These are phyloP conservation scores for Eutrema salsugineum DNA, from an alignment of 441 rosid genomes.

Conservation along the genomic window DNA sequence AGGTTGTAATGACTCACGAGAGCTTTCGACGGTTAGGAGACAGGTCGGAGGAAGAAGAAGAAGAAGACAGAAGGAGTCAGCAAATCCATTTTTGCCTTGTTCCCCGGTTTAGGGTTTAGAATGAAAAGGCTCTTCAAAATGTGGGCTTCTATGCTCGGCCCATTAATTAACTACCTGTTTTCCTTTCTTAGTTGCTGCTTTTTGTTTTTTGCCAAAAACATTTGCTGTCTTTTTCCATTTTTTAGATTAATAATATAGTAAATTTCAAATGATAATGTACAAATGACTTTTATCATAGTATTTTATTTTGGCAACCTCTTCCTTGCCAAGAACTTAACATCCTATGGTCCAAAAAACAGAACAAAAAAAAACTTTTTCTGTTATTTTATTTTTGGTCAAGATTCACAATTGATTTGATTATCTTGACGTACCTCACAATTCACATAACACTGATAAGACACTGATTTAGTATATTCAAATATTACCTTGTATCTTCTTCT, in stretches of 20 bases:
- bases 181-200: too few species aligned
- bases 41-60: not conserved
- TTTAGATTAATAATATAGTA: too few species aligned
- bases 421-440: not conserved
- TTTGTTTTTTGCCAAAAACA: too few species aligned
- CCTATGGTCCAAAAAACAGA: not conserved
- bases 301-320: not conserved
- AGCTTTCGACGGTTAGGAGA: conserved; percentile 9
- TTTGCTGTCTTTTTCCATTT: not conserved
- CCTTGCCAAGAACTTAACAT: not conserved
- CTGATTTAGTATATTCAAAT: not conserved
- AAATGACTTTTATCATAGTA: not conserved
- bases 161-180: not conserved
- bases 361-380: not conserved
- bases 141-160: conserved; percentile 17
- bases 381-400: not conserved
- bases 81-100: not conserved
- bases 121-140: not conserved
- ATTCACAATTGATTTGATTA: conserved; percentile 12
- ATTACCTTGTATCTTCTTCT: not conserved
- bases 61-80: not conserved
- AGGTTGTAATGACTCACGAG: not conserved
- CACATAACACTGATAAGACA: conserved; percentile 4
- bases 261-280: not conserved
- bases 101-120: conserved; percentile 25